These are phyloP conservation scores for Hortiboletus flavorubellus DNA, from an alignment of 768 basidiomycete genomes.

Conservation along the genomic window DNA sequence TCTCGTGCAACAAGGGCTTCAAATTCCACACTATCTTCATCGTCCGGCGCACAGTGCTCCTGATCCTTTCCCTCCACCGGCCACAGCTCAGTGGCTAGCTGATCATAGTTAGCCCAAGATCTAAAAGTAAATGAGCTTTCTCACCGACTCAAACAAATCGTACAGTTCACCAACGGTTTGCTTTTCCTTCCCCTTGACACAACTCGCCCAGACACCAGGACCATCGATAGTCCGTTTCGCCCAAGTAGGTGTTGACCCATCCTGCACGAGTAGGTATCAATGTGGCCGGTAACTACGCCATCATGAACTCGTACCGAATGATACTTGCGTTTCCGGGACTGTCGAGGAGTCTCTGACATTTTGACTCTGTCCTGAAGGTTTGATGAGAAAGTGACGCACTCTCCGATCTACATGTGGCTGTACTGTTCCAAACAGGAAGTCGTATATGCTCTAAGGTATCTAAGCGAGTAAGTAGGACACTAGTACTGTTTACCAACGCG, in stretches of 20 bases:
- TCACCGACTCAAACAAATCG: slow-evolving; percentile 74
- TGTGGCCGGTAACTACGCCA: neutral
- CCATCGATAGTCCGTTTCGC: slow-evolving; percentile 66
- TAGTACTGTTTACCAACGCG: neutral
- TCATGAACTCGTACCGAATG: slow-evolving; percentile 40
- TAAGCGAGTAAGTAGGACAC: slow-evolving; percentile 10
- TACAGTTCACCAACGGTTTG: slow-evolving; percentile 73
- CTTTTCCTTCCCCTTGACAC: slow-evolving; percentile 82
- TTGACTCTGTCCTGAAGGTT: neutral
- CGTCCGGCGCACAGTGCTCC: slow-evolving; percentile 30
- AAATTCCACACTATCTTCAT: slow-evolving; percentile 46
- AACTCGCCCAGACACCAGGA: slow-evolving; percentile 84
- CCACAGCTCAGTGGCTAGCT: slow-evolving; percentile 77
- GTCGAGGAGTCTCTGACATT: slow-evolving; percentile 22
- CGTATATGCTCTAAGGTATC: slow-evolving; percentile 17
- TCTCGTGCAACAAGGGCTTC: slow-evolving; percentile 74
- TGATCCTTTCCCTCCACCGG: slow-evolving; percentile 37
- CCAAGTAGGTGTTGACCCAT: slow-evolving; percentile 62
- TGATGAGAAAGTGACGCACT: neutral
- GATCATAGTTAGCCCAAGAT: slow-evolving; percentile 14
- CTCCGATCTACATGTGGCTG: neutral
- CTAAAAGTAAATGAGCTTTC: slow-evolving; percentile 22
- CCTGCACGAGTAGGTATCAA: slow-evolving; percentile 36
- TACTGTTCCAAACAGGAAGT: too few species aligned
- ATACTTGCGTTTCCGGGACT: slow-evolving; percentile 45